phyloP scores from a whole-genome alignment of 495 filamentous ascomycete genomes.

The Penicillium cinerascens region DNA sequence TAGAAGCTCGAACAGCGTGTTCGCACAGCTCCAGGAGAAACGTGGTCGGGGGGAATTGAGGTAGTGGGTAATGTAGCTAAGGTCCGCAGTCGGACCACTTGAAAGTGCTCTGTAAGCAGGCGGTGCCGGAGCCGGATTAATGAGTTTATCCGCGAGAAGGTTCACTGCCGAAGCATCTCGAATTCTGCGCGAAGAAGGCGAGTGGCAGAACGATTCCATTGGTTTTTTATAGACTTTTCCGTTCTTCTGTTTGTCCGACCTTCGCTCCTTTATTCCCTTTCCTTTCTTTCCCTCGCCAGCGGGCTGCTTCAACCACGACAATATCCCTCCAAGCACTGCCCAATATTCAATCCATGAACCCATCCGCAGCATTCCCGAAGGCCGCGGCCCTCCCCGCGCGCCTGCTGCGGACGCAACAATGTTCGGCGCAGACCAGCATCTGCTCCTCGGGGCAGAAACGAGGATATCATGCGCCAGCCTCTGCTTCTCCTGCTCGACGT shows the following conservation, averaged over 20 bases:
- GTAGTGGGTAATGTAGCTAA: conserved; percentile 9
- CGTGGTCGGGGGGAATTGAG: conserved; percentile 4
- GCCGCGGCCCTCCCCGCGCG: conserved; percentile 45
- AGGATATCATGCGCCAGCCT: conserved; percentile 27
- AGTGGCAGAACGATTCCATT: conserved; percentile 7
- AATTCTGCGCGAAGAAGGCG: conserved; percentile 30
- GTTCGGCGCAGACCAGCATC: conserved; percentile 28
- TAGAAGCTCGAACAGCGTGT: conserved; percentile 10
- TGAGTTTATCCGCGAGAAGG: conserved; percentile 1
- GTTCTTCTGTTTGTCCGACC: conserved; percentile 1
- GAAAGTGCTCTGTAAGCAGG: conserved; percentile 35
- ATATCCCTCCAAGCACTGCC: conserved; percentile 12
- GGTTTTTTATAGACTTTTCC: conserved; percentile 11
- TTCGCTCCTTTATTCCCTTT: conserved; percentile 1
- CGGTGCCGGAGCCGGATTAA: background rate
- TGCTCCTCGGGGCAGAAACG: conserved; percentile 25
- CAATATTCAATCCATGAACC: conserved; percentile 38
- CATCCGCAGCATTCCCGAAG: conserved; percentile 44
- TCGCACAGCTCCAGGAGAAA: conserved; percentile 11
- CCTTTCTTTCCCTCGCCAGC: background rate
- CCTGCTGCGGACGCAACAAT: conserved; percentile 40
- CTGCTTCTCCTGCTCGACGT: conserved; percentile 21
- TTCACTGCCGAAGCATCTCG: conserved; percentile 19
- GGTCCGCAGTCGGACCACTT: conserved; percentile 23
- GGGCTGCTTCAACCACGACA: background rate